A percentile compares a stretch with the other conserved stretches of the same genome.
Evolutionary conservation across 208 protist genomes (phyloP).

Genomic region (Wallacemonas collosoma): DNA sequence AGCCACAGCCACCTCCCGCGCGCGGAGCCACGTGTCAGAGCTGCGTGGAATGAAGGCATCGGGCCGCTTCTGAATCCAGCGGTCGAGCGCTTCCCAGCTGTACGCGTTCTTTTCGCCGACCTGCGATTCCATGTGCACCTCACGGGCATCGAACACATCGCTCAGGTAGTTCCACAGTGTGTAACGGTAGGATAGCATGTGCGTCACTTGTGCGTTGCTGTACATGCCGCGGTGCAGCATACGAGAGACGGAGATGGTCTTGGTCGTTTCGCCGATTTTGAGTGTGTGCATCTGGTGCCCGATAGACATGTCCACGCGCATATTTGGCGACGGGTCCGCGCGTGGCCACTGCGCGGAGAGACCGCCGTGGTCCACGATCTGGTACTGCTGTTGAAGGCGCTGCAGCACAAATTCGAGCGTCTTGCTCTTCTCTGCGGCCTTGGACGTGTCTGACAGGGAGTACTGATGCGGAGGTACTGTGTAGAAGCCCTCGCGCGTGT

Average conservation of each 20-base stretch:
- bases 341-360: slow-evolving; percentile 31
- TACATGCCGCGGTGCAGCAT: slow-evolving; percentile 87
- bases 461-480: slow-evolving; percentile 77
- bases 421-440: slow-evolving; percentile 30
- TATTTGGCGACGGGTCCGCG: slow-evolving; percentile 57
- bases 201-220: slow-evolving; percentile 68
- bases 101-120: slow-evolving; percentile 66
- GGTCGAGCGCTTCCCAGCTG: slow-evolving; percentile 76
- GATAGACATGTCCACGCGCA: slow-evolving; percentile 74
- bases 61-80: slow-evolving; percentile 60
- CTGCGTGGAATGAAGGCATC: slow-evolving; percentile 47
- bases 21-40: slow-evolving; percentile 37
- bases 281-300: slow-evolving; percentile 86
- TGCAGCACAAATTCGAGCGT: slow-evolving; percentile 83
- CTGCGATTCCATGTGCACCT: slow-evolving; percentile 65
- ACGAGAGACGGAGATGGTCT: slow-evolving; percentile 71
- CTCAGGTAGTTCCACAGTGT: slow-evolving; percentile 80
- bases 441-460: slow-evolving; percentile 37
- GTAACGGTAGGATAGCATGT: slow-evolving; percentile 72
- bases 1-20: slow-evolving; percentile 64
- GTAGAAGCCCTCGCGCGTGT: slow-evolving; percentile 81
- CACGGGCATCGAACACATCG: slow-evolving; percentile 45
- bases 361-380: slow-evolving; percentile 73
- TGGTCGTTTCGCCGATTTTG: slow-evolving; percentile 73
- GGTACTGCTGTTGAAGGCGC: slow-evolving; percentile 84